Conservation (phyloP, 1,284 basidiomycete genomes). For the Hymenochaete sp. region DNA sequence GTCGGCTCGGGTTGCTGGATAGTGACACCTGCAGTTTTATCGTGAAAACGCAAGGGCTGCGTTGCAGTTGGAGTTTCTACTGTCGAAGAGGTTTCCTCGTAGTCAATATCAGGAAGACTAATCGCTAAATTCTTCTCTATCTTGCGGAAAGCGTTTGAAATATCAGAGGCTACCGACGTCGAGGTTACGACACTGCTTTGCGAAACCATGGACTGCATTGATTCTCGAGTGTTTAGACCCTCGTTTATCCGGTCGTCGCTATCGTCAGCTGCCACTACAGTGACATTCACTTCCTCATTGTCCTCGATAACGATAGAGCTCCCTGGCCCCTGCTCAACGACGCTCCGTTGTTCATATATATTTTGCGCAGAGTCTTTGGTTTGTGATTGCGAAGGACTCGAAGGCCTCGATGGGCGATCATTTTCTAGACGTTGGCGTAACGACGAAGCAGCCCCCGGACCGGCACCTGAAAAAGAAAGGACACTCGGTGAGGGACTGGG, state of each 20-base stretch:
- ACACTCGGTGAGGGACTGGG: slow-evolving; percentile 6
- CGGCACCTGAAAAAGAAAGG: neutral
- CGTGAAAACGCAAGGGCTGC: slow-evolving; percentile 12
- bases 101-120: neutral
- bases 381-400: neutral
- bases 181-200: slow-evolving; percentile 3
- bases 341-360: too few species aligned
- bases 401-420: neutral
- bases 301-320: slow-evolving; percentile 17
- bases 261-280: slow-evolving; percentile 8
- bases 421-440: slow-evolving; percentile 16
- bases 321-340: slow-evolving; percentile 1
- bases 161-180: slow-evolving; percentile 4
- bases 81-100: neutral
- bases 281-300: slow-evolving; percentile 11
- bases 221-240: slow-evolving; percentile 1
- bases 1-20: neutral
- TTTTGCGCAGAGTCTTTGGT: neutral
- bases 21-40: neutral
- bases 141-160: slow-evolving; percentile 10
- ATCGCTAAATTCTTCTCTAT: slow-evolving; percentile 13
- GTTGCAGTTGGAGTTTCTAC: slow-evolving; percentile 1
- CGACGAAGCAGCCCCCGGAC: slow-evolving; percentile 13
- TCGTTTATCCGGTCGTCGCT: slow-evolving; percentile 4
- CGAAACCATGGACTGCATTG: slow-evolving; percentile 9